Conservation (phyloP, 192 early-diverging fungal genomes). For the Dispira simplex region DNA sequence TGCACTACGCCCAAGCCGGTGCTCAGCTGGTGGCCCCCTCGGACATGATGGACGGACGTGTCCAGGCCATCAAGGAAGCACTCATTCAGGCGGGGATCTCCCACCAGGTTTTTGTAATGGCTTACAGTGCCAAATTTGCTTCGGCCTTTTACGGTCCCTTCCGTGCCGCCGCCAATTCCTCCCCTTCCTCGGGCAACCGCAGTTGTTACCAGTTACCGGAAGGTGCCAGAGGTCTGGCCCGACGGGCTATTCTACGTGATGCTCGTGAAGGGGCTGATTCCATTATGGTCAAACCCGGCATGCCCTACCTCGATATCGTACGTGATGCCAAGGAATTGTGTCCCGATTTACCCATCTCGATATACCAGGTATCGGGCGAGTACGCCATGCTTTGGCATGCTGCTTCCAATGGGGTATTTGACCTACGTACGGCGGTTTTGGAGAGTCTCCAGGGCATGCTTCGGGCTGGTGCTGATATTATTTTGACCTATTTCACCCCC, state of each 20-base stretch:
- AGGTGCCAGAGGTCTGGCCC: conserved; percentile 73
- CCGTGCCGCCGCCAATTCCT: conserved; percentile 88
- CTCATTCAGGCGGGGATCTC: conserved; percentile 57
- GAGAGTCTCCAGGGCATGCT: conserved; percentile 70
- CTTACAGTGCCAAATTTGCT: conserved; percentile 96
- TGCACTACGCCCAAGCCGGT: conserved; percentile 81
- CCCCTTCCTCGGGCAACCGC: conserved; percentile 82
- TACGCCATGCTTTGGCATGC: conserved; percentile 76
- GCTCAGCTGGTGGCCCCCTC: conserved; percentile 85
- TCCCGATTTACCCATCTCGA: conserved; percentile 81
- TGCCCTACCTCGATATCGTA: conserved; percentile 90
- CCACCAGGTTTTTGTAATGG: conserved; percentile 76
- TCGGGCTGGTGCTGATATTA: conserved; percentile 75
- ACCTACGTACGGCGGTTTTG: conserved; percentile 65
- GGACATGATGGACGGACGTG: conserved; percentile 97
- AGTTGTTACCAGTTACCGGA: conserved; percentile 91
- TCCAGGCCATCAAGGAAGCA: conserved; percentile 79
- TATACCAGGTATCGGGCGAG: conserved; percentile 92
- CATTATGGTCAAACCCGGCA: conserved; percentile 95
- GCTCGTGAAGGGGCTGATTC: conserved; percentile 90
- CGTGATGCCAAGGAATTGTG: conserved; percentile 62
- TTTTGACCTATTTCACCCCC: conserved; percentile 96
- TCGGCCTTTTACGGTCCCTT: conserved; percentile 94
- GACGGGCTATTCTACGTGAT: conserved; percentile 77
- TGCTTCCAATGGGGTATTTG: conserved; percentile 69